Conservation (phyloP, 352 stramenopile species). For the Pythium pectinolyticum region DNA sequence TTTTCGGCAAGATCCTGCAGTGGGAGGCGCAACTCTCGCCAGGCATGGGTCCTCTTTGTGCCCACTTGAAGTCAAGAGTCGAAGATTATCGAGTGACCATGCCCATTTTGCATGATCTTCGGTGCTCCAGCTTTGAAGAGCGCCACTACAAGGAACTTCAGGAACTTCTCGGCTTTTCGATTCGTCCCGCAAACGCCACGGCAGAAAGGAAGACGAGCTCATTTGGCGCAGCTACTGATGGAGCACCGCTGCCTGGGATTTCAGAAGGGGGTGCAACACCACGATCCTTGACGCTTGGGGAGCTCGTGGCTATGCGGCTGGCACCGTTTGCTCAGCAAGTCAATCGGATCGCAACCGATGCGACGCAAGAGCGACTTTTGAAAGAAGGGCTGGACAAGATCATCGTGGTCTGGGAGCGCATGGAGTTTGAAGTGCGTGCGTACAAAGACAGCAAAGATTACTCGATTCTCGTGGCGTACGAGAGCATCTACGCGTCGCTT, state of each 20-base stretch:
- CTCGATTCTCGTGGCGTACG: constrained; percentile 79
- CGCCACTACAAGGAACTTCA: constrained; percentile 59
- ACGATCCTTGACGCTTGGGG: constrained; percentile 65
- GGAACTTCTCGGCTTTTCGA: constrained; percentile 75
- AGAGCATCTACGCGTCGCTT: constrained; percentile 73
- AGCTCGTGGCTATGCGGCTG: constrained; percentile 82
- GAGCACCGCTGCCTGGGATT: not conserved
- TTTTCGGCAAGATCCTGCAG: constrained; percentile 48
- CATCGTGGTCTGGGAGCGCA: constrained; percentile 69
- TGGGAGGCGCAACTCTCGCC: constrained; percentile 57
- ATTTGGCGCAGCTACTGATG: not conserved
- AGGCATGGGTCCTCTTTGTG: constrained; percentile 45
- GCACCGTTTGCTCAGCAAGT: constrained; percentile 75
- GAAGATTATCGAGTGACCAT: constrained; percentile 83
- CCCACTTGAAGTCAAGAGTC: constrained; percentile 71
- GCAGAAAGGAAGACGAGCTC: not conserved
- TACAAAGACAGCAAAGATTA: constrained; percentile 92
- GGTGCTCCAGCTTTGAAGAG: constrained; percentile 61
- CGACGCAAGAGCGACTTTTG: constrained; percentile 82
- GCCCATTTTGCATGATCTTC: constrained; percentile 67
- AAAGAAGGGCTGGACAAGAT: constrained; percentile 92
- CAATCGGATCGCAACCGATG: constrained; percentile 80
- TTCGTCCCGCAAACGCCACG: constrained; percentile 28
- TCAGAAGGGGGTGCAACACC: not conserved
- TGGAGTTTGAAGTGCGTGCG: constrained; percentile 85